Evolutionary conservation across 2,329 filamentous ascomycete genomes (phyloP).

Genomic region (Cryphonectria radicalis): DNA sequence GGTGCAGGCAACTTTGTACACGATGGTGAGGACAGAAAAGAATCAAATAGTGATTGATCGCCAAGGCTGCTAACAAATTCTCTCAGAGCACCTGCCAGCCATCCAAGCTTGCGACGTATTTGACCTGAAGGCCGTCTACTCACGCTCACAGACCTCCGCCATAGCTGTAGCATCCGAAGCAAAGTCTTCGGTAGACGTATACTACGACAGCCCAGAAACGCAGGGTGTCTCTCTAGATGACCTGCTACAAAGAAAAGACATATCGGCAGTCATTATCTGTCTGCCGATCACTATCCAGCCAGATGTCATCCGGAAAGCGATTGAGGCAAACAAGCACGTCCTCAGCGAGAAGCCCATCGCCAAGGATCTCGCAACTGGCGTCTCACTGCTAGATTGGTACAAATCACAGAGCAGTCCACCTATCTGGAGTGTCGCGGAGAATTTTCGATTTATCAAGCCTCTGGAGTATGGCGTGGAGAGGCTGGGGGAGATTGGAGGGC

Average conservation of each 20-base stretch:
- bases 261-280: conserved; percentile 60
- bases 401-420: conserved; percentile 36
- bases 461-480: conserved; percentile 33
- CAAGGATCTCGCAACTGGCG: conserved; percentile 48
- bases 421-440: conserved; percentile 70
- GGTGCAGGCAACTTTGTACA: conserved; percentile 43
- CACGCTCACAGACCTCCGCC: conserved; percentile 64
- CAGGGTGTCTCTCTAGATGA: conserved; percentile 50
- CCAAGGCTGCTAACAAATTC: neutral
- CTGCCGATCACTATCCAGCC: conserved; percentile 68
- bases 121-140: conserved; percentile 68
- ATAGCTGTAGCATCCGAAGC: conserved; percentile 43
- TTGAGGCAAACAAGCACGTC: conserved; percentile 71
- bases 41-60: neutral
- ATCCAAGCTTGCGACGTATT: conserved; percentile 56
- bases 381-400: conserved; percentile 38
- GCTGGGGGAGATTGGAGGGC: conserved; percentile 36
- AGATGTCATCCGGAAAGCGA: conserved; percentile 58
- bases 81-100: conserved; percentile 52
- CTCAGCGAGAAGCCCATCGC: conserved; percentile 72
- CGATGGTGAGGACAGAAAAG: conserved; percentile 30
- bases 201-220: neutral
- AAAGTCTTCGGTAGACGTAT: conserved; percentile 33
- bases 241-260: conserved; percentile 57
- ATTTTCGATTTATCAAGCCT: conserved; percentile 64